Evolutionary conservation across 2,329 filamentous ascomycete species (phyloP), one percentile per base, ranked within the genome.

Genomic region (Colletotrichum navitas): DNA sequence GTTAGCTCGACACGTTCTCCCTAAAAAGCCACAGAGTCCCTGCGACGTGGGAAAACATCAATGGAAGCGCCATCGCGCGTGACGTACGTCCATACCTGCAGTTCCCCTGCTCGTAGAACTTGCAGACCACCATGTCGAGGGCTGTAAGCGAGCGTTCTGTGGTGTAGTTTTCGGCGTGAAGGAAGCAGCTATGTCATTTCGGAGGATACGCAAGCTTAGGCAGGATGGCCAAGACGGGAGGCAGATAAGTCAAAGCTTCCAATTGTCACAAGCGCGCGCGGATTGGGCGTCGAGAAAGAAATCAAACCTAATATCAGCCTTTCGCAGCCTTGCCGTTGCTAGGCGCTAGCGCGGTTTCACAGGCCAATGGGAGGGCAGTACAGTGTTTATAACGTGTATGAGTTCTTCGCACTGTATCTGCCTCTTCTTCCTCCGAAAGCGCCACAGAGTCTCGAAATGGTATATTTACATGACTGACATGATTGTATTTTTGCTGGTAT

Each of bases 1-100:
- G n/a, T 65, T 18, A 74, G 58, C 43, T 41, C 26, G 10, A 62
- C 26, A 6, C 11, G 14, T 3, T 62, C 5, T n/a, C 3, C 52
- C 2, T 29, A 3, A 26, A 8, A 3, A 16, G n/a, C 2, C 24
- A 1, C 26, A 5, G 10, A 12, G 36, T 54, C 14, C 10, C 16
- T 18, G 6, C 36, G 32, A 8, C 21, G 18, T 41, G 16, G 16
- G 5, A 11, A 39, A 24, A 16, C 26, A 58, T 29, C 21, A 34
- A 54, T 45, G 66, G 36, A 52, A 52, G 32, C 36, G 43, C 45
- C 45, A 41, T 12, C 43, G 21, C 16, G 56, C 39, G 3, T 63
- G 59, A 81, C 85, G 60, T 81, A 88, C 86, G 82, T 78, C 86
- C 86, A 76, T 81, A 85, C 71, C 81, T 85, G 84, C 86, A 88